A percentile compares a stretch with the other conserved stretches of the same genome.
Conservation (phyloP, 176 grass and related monocot genomes). For the Oryza officinalis region DNA sequence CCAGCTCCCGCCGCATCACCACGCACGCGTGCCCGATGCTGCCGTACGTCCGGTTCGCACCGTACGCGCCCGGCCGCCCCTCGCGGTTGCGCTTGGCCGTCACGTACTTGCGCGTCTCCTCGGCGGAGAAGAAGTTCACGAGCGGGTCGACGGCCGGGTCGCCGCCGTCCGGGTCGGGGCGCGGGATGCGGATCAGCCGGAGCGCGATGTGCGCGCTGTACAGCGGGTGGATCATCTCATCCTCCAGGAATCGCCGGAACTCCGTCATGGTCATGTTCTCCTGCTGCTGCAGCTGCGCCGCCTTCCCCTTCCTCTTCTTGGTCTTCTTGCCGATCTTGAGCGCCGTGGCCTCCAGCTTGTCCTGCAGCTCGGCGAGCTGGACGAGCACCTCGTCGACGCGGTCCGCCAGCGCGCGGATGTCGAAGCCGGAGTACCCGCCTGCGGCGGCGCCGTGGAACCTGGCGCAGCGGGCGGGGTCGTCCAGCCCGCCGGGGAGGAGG, state of each 20-base stretch:
- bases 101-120: slow-evolving; percentile 76
- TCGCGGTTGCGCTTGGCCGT: slow-evolving; percentile 55
- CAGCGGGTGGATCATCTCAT: slow-evolving; percentile 85
- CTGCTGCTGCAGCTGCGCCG: neutral
- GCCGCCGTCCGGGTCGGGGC: slow-evolving; percentile 23
- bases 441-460: slow-evolving; percentile 31
- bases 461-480: slow-evolving; percentile 28
- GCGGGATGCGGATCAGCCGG: slow-evolving; percentile 70
- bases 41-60: slow-evolving; percentile 52
- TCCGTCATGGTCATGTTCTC: slow-evolving; percentile 65
- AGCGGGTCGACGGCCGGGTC: slow-evolving; percentile 44
- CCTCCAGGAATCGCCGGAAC: slow-evolving; percentile 77
- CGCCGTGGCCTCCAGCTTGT: slow-evolving; percentile 75
- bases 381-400: slow-evolving; percentile 80
- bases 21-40: slow-evolving; percentile 65
- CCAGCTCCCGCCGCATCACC: slow-evolving; percentile 54
- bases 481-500: slow-evolving; percentile 39
- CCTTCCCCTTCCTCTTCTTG: slow-evolving; percentile 47
- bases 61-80: slow-evolving; percentile 39
- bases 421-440: slow-evolving; percentile 57
- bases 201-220: slow-evolving; percentile 74
- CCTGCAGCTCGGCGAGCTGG: slow-evolving; percentile 75
- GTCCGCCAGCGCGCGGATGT: slow-evolving; percentile 72
- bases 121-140: slow-evolving; percentile 63
- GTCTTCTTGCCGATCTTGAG: slow-evolving; percentile 53